Evolutionary conservation across 306 rosid species (phyloP).

Genomic region (Sechiopsis laciniata): DNA sequence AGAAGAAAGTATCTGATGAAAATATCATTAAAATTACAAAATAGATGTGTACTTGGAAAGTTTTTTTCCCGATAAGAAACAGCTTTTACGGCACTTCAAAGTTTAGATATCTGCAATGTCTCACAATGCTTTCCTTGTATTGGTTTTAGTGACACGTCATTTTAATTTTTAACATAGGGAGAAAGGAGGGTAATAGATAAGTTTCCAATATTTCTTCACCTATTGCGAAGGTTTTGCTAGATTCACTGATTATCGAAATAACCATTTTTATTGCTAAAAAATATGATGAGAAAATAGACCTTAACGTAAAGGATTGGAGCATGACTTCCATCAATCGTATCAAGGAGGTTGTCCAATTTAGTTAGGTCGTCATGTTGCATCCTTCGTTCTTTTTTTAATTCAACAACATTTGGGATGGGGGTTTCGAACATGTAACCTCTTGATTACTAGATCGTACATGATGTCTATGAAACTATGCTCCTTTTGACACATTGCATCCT

Average conservation of each 20-base stretch:
- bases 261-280: not conserved
- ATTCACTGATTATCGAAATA: not conserved
- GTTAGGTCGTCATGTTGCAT: no score
- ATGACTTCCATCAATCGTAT: no score
- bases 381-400: no score
- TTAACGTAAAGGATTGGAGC: not conserved
- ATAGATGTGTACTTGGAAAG: not conserved
- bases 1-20: not conserved
- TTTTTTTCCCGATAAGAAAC: not conserved
- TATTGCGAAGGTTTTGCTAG: not conserved
- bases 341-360: no score
- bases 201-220: not conserved
- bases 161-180: not conserved
- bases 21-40: not conserved
- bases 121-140: not conserved
- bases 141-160: not conserved
- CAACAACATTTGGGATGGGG: no score
- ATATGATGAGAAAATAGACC: not conserved
- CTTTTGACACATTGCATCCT: no score
- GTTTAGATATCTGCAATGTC: not conserved
- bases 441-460: no score
- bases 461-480: no score
- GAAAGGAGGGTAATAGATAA: not conserved
- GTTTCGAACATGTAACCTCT: no score
- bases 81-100: not conserved